phyloP scores from a whole-genome alignment of 208 protist species.

The Blastocrithidia nonstop region DNA sequence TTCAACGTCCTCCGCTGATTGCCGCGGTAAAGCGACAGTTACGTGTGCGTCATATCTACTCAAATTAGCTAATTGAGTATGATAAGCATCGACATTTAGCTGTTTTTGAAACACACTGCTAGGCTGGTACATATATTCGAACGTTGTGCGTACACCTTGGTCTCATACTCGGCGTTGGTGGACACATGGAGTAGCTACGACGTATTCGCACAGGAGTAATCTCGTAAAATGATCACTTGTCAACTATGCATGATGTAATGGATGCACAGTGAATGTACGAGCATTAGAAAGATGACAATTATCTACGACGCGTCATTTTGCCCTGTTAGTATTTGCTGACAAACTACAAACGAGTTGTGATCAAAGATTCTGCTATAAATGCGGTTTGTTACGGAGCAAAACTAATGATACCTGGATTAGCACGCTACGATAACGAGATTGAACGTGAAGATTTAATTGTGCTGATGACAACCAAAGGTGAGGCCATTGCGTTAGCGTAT shows the following conservation, averaged over 20 bases:
- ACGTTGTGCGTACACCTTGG: slow-evolving; percentile 99
- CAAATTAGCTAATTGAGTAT: slow-evolving; percentile 97
- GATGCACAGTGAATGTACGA: slow-evolving; percentile 98
- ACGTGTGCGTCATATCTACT: slow-evolving; percentile 98
- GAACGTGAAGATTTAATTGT: slow-evolving; percentile 95
- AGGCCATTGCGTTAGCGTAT: slow-evolving; percentile 97
- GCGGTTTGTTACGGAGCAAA: slow-evolving; percentile 99
- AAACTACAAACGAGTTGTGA: slow-evolving; percentile 97
- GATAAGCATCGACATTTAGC: slow-evolving; percentile 94
- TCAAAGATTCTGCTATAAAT: slow-evolving; percentile 99
- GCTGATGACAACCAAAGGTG: slow-evolving; percentile 99
- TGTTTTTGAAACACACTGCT: slow-evolving; percentile 97
- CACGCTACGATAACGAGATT: slow-evolving; percentile 95
- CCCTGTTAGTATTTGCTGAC: slow-evolving; percentile 97
- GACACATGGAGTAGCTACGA: slow-evolving; percentile 99
- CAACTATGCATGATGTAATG: slow-evolving; percentile 99
- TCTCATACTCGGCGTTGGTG: slow-evolving; percentile 95
- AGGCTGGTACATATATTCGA: slow-evolving; percentile 99
- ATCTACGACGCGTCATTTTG: slow-evolving; percentile 93
- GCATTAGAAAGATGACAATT: slow-evolving; percentile 94
- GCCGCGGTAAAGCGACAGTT: slow-evolving; percentile 97
- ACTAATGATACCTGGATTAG: slow-evolving; percentile 98
- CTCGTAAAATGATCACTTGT: slow-evolving; percentile 89
- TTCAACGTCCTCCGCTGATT: slow-evolving; percentile 98
- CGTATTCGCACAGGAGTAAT: slow-evolving; percentile 95